phyloP scores from a whole-genome alignment of 1,284 basidiomycete genomes.

The Fomitopsis palustris region DNA sequence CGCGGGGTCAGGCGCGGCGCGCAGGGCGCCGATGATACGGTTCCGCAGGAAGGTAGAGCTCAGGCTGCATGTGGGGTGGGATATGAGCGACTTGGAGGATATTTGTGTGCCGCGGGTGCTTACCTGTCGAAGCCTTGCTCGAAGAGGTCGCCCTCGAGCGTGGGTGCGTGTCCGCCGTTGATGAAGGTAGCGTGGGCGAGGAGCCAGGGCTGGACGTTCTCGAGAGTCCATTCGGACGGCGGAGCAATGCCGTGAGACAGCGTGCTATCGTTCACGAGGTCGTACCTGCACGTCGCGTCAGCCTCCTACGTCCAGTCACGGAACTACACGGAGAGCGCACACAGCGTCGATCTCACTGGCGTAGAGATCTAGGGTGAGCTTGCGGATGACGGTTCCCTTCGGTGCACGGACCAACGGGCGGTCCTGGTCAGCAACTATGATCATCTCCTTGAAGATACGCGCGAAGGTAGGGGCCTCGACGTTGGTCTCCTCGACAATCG shows the following conservation, averaged over 20 bases:
- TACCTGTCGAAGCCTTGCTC: constrained; percentile 42
- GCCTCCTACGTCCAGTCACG: not conserved
- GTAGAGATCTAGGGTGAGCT: constrained; percentile 22
- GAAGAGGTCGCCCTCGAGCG: constrained; percentile 38
- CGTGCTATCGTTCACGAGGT: not conserved
- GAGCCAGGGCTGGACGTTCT: constrained; percentile 23
- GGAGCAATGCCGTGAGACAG: not conserved
- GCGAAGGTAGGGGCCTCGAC: constrained; percentile 31
- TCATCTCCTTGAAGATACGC: constrained; percentile 34
- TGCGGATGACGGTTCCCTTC: constrained; percentile 26
- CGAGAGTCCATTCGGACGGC: not conserved
- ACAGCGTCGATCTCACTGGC: constrained; percentile 26
- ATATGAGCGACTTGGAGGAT: not conserved
- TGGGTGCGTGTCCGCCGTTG: constrained; percentile 8
- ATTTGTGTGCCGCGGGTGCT: not conserved
- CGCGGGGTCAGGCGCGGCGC: constrained; percentile 16
- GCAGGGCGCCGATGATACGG: constrained; percentile 31
- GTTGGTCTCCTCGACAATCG: constrained; percentile 30
- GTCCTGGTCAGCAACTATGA: constrained; percentile 21
- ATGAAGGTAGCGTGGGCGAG: constrained; percentile 21
- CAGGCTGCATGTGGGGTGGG: constrained; percentile 24
- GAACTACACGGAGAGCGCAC: constrained; percentile 6
- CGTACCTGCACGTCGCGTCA: not conserved
- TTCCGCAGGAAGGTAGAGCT: constrained; percentile 40
- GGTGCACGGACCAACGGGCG: constrained; percentile 29